Evolutionary conservation across 805 yeast genomes (phyloP).

Genomic region (Ogataea nonfermentans): DNA sequence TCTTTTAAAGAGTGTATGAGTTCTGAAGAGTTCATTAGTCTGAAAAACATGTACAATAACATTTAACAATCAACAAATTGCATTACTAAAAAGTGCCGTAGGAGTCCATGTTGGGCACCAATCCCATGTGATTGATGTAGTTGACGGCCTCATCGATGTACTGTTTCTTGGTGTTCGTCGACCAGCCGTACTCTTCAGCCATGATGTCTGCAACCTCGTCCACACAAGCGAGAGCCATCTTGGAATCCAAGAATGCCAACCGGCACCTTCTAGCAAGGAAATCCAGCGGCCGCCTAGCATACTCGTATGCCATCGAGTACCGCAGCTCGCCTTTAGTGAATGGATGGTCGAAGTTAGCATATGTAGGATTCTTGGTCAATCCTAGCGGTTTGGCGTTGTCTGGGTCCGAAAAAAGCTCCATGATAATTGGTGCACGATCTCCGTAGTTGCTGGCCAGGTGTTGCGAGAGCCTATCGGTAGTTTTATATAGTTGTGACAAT

Average conservation of each 20-base stretch:
- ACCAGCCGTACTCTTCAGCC: constrained; percentile 81
- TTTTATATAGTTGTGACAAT: constrained; percentile 72
- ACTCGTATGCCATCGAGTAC: constrained; percentile 79
- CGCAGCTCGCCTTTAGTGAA: constrained; percentile 88
- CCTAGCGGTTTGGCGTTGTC: constrained; percentile 63
- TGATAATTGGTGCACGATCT: constrained; percentile 76
- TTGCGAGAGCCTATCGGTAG: constrained; percentile 72
- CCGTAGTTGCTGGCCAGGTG: constrained; percentile 89
- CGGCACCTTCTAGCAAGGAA: constrained; percentile 92
- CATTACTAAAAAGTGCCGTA: constrained; percentile 21
- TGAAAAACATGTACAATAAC: constrained; percentile 41
- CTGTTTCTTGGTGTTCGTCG: constrained; percentile 49
- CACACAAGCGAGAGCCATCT: constrained; percentile 74
- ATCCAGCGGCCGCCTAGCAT: constrained; percentile 83
- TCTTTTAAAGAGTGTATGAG: constrained; percentile 47
- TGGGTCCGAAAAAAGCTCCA: constrained; percentile 54
- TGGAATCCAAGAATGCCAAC: constrained; percentile 86
- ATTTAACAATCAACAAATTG: constrained; percentile 11
- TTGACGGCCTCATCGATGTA: constrained; percentile 52
- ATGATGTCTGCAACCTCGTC: constrained; percentile 84
- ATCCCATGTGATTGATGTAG: constrained; percentile 64
- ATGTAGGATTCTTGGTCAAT: constrained; percentile 34
- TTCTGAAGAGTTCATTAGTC: constrained; percentile 39
- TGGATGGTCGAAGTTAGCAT: constrained; percentile 66
- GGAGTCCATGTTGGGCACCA: constrained; percentile 28